A percentile compares a stretch with the other conserved stretches of the same genome.
Evolutionary conservation across 2,329 filamentous ascomycete species (phyloP).

Genomic region (Thielaviopsis ethacetica): DNA sequence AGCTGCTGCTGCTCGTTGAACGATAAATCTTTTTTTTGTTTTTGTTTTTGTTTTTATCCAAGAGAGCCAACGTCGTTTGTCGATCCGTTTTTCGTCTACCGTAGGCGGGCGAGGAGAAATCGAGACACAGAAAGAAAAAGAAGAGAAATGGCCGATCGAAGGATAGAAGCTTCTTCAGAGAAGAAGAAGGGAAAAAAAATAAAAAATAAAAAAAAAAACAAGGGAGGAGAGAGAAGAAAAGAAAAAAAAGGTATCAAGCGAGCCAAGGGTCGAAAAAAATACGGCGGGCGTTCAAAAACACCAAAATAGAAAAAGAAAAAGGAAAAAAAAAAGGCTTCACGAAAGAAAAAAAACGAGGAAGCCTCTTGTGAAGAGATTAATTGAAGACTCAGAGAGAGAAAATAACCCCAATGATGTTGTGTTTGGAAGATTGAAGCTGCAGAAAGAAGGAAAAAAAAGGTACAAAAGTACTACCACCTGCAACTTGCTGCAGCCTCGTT

Average conservation of each 20-base stretch:
- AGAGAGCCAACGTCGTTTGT: too few species aligned
- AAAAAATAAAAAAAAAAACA: neutral
- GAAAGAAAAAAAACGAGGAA: neutral
- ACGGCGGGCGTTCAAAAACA: too few species aligned
- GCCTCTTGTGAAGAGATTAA: neutral
- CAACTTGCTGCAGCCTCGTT: neutral
- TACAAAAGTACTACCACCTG: neutral
- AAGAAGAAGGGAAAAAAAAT: neutral
- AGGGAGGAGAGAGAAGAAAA: neutral
- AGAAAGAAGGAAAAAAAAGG: neutral
- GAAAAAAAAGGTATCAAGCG: too few species aligned
- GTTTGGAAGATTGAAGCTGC: too few species aligned
- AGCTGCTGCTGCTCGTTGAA: too few species aligned
- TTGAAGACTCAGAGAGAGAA: neutral
- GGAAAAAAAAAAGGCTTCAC: neutral
- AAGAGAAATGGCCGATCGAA: too few species aligned
- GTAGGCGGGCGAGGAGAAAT: too few species aligned
- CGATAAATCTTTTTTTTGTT: conserved; percentile 3
- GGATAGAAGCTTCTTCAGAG: too few species aligned
- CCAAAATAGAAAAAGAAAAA: too few species aligned
- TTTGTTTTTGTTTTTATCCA: neutral
- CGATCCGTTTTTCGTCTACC: too few species aligned
- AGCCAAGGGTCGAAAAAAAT: neutral
- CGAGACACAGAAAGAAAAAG: too few species aligned
- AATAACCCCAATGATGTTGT: neutral